Percentiles rank a stretch among this genome's conserved stretches.
phyloP scores from a whole-genome alignment of 139 green algal species.

The Chlamydomonas sp. region DNA sequence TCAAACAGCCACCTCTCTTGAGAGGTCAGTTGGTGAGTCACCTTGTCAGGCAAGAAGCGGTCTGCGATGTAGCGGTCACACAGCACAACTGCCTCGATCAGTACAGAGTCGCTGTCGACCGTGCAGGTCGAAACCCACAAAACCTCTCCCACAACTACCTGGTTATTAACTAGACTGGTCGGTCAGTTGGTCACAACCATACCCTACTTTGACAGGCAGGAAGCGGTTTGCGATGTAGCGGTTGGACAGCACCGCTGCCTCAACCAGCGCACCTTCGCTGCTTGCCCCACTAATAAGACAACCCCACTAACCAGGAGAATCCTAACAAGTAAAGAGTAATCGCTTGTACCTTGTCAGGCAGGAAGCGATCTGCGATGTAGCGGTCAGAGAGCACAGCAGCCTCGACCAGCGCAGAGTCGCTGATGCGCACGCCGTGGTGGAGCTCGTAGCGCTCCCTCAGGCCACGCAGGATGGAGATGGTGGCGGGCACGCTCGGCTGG shows the following conservation, averaged over 20 bases:
- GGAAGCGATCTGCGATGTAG: constrained; percentile 76
- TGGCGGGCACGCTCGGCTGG: constrained; percentile 87
- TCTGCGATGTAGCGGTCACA: constrained; percentile 72
- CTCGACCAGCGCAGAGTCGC: constrained; percentile 70
- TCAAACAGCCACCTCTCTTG: too few relatives aligned
- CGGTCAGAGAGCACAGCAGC: constrained; percentile 81
- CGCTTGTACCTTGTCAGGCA: constrained; percentile 47
- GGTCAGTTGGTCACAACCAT: too few relatives aligned
- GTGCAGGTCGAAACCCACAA: too few relatives aligned
- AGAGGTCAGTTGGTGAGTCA: too few relatives aligned
- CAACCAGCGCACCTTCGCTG: constrained; percentile 91
- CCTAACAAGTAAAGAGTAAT: too few relatives aligned
- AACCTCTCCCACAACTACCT: too few relatives aligned
- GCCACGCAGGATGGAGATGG: constrained; percentile 91
- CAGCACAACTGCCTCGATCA: constrained; percentile 81
- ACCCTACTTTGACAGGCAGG: background rate
- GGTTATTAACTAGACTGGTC: too few relatives aligned
- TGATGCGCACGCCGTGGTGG: constrained; percentile 96
- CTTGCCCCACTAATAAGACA: too few relatives aligned
- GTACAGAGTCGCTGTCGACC: too few relatives aligned
- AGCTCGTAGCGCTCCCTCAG: constrained; percentile 94
- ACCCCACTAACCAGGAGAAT: too few relatives aligned
- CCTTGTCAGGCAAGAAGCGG: constrained; percentile 65
- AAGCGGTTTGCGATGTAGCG: constrained; percentile 62
- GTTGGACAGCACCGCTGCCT: constrained; percentile 84